Percentiles rank a stretch among this genome's conserved stretches.
phyloP scores from a whole-genome alignment of 805 yeast genomes.

The Debaryomyces maramus region DNA sequence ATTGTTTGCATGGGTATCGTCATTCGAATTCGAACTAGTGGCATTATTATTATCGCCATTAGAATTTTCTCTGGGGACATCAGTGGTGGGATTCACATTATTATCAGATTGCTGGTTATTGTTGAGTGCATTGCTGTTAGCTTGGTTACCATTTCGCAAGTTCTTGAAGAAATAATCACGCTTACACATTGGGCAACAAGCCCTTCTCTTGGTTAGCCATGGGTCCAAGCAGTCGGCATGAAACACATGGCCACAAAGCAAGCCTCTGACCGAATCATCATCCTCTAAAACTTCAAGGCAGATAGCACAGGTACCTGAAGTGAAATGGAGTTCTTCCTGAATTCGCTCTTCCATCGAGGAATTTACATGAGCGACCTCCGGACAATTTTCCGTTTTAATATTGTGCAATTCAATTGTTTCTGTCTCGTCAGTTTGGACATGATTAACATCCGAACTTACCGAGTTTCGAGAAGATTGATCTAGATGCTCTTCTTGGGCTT shows the following conservation, averaged over 20 bases:
- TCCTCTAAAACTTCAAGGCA: slow-evolving; percentile 68
- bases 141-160: slow-evolving; percentile 8
- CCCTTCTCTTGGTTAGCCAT: slow-evolving; percentile 73
- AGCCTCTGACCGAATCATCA: slow-evolving; percentile 65
- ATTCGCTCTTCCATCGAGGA: not conserved
- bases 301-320: slow-evolving; percentile 75
- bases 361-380: not conserved
- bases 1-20: not conserved
- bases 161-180: slow-evolving; percentile 57
- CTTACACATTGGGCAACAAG: slow-evolving; percentile 84
- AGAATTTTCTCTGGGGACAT: too few species aligned
- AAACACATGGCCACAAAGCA: slow-evolving; percentile 81
- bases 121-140: not conserved
- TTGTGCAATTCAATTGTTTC: slow-evolving; percentile 7
- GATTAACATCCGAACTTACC: slow-evolving; percentile 9
- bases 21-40: not conserved
- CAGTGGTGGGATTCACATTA: slow-evolving; percentile 1
- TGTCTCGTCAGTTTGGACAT: not conserved
- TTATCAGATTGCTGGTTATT: slow-evolving; percentile 1
- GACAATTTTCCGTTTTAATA: not conserved
- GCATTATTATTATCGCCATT: slow-evolving; percentile 8
- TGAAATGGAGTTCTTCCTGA: slow-evolving; percentile 39
- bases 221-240: slow-evolving; percentile 80
- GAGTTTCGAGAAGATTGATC: not conserved
- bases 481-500: not conserved